phyloP scores from a whole-genome alignment of 495 filamentous ascomycete genomes.

The Haplographium delicatum region DNA sequence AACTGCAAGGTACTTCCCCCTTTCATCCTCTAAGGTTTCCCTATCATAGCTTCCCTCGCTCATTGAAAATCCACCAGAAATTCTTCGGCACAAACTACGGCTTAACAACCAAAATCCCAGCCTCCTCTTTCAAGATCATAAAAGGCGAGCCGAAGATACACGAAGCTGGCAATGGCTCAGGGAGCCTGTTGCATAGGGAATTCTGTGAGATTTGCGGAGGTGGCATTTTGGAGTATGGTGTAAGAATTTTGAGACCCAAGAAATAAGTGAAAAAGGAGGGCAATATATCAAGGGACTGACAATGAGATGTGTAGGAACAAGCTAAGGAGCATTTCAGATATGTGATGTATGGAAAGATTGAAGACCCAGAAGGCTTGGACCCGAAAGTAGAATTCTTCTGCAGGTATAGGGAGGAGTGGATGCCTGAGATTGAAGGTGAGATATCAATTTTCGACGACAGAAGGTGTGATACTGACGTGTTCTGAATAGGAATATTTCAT shows the following conservation, averaged over 20 bases:
- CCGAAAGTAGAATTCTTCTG: conserved; percentile 71
- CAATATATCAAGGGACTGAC: conserved; percentile 13
- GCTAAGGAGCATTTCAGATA: conserved; percentile 56
- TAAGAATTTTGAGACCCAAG: conserved; percentile 25
- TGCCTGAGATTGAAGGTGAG: conserved; percentile 56
- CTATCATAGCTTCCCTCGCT: background rate
- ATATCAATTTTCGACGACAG: conserved; percentile 6
- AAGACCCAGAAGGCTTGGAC: conserved; percentile 53
- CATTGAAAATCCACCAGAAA: conserved; percentile 30
- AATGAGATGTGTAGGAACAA: conserved; percentile 33
- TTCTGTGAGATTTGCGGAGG: conserved; percentile 61
- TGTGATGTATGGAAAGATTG: conserved; percentile 58
- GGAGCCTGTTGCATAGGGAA: conserved; percentile 50
- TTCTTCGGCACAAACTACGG: conserved; percentile 62
- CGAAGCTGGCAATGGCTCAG: conserved; percentile 52
- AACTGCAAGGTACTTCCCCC: conserved; percentile 47
- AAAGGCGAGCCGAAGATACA: conserved; percentile 42
- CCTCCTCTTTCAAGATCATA: conserved; percentile 37
- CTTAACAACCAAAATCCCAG: conserved; percentile 57
- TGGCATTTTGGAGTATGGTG: conserved; percentile 59
- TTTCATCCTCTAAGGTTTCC: background rate
- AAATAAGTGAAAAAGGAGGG: background rate
- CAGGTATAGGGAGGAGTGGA: conserved; percentile 50
- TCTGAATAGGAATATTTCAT: conserved; percentile 47
- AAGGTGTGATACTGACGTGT: conserved; percentile 1